Conservation (phyloP, 2,329 filamentous ascomycete genomes). For the Fusarium subglutinans region DNA sequence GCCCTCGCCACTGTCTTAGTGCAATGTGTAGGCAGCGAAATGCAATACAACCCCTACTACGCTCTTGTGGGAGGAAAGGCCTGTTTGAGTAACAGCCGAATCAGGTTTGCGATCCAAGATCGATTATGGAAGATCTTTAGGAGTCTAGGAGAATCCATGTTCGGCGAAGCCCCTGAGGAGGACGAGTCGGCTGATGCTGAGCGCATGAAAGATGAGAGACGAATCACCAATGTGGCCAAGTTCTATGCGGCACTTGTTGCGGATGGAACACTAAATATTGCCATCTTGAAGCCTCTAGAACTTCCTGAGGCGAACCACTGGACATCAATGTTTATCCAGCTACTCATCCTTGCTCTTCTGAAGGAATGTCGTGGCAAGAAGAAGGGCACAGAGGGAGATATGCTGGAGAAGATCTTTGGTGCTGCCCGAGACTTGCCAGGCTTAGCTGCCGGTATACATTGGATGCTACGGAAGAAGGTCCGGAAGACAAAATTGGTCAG, state of each 20-base stretch:
- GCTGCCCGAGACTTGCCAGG: constrained; percentile 70
- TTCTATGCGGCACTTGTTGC: constrained; percentile 63
- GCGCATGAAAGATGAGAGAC: constrained; percentile 57
- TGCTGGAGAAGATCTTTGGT: constrained; percentile 73
- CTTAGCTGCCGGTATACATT: constrained; percentile 78
- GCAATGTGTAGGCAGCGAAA: constrained; percentile 85
- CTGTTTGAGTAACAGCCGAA: constrained; percentile 73
- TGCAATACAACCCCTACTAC: constrained; percentile 92
- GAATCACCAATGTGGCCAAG: constrained; percentile 62
- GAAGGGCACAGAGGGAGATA: constrained; percentile 61
- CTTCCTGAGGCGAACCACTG: constrained; percentile 80
- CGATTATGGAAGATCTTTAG: constrained; percentile 87
- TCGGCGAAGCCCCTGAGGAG: constrained; percentile 70
- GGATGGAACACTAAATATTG: constrained; percentile 56
- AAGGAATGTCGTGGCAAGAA: constrained; percentile 64
- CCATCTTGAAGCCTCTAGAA: constrained; percentile 75
- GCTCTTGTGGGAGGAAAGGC: constrained; percentile 83
- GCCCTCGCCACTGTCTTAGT: constrained; percentile 90
- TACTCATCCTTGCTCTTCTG: constrained; percentile 80
- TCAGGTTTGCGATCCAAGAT: constrained; percentile 88
- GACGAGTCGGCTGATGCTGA: constrained; percentile 61
- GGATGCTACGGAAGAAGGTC: constrained; percentile 81
- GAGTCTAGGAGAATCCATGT: constrained; percentile 81
- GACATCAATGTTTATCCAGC: constrained; percentile 80
- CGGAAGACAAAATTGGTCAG: constrained; percentile 68